Evolutionary conservation across 2,329 filamentous ascomycete species (phyloP), one percentile per base, ranked within the genome.

Genomic region (Stagonosporopsis chrysanthemi): DNA sequence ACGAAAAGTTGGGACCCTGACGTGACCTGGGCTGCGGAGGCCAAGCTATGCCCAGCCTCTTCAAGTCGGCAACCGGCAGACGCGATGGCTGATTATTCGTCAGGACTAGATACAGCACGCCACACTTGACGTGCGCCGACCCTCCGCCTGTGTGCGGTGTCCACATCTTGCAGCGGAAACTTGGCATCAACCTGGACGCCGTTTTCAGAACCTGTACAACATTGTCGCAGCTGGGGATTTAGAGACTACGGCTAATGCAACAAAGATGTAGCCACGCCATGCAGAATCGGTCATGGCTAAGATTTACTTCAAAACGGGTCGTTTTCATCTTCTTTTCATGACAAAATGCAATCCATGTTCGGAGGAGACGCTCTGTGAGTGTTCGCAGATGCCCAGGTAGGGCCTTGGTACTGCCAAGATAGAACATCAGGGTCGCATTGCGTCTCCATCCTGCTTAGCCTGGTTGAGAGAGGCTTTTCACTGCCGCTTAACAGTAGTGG

Each of bases 121-220:
- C 48, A 44, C 33, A 47, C 29, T 56, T 72, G 68, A 72, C 69
- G 69, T 72, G 65, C 62, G 69, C 68, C 69, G 44, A 57, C 64
- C 53, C 48, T 61, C 64, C 59, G 58, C 62, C 56, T 51, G 45
- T 28, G 38, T 43, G 8, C 19, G 35, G 46, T 41, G 52, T 63
- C 63, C 63, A 66, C 58, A 59, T 65, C 44, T 58, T 51, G 53
- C 59, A 48, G 65, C 62, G 64, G 67, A 60, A 57, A 44, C 69
- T 72, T 70, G 68, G 68, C 67, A 56, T 52, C 28, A 47, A 47
- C 56, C 51, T 38, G 38, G 28, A 41, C 15, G 33, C 42, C 28
- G 35, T 47, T 47, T 52, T 24, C 42, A 29, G 8, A 39, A 24
- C 19, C 15, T 44, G 15, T 22, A 39, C 28, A 31, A n/a, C 22